Conservation (phyloP, 2,329 filamentous ascomycete species). For the Talaromyces funiculosus region DNA sequence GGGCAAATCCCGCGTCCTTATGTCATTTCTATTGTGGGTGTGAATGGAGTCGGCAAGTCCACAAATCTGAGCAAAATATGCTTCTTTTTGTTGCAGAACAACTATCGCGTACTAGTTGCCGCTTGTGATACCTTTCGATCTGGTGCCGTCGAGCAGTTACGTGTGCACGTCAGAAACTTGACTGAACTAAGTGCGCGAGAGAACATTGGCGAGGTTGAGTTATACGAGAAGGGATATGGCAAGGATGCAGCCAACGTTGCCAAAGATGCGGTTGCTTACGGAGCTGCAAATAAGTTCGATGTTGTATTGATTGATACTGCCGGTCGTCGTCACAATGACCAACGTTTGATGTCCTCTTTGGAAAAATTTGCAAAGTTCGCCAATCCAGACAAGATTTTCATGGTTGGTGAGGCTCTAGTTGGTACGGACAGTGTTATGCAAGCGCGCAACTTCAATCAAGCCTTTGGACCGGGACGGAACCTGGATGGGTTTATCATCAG, state of each 20-base stretch:
- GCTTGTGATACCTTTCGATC: slow-evolving; percentile 96
- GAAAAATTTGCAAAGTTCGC: slow-evolving; percentile 98
- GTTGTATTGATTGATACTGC: slow-evolving; percentile 97
- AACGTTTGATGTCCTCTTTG: slow-evolving; percentile 88
- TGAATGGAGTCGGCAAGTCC: slow-evolving; percentile 97
- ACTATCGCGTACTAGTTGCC: slow-evolving; percentile 88
- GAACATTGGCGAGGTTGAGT: slow-evolving; percentile 70
- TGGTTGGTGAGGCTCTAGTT: slow-evolving; percentile 90
- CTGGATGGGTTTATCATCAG: slow-evolving; percentile 97
- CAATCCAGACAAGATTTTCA: slow-evolving; percentile 94
- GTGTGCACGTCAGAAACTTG: slow-evolving; percentile 89
- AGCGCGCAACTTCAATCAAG: slow-evolving; percentile 90
- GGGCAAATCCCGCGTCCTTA: slow-evolving; percentile 71
- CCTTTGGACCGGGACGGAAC: slow-evolving; percentile 72
- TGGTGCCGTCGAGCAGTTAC: slow-evolving; percentile 92
- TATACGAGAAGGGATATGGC: slow-evolving; percentile 96
- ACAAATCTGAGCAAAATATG: slow-evolving; percentile 97
- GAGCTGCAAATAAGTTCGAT: slow-evolving; percentile 69
- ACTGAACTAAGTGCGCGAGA: slow-evolving; percentile 82
- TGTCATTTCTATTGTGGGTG: slow-evolving; percentile 95
- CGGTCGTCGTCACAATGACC: slow-evolving; percentile 89
- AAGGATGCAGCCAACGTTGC: slow-evolving; percentile 96
- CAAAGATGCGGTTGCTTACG: slow-evolving; percentile 83
- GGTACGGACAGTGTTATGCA: slow-evolving; percentile 94
- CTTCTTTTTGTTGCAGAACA: slow-evolving; percentile 96